Conservation (phyloP, 208 protist species). For the Leishmania arabica region DNA sequence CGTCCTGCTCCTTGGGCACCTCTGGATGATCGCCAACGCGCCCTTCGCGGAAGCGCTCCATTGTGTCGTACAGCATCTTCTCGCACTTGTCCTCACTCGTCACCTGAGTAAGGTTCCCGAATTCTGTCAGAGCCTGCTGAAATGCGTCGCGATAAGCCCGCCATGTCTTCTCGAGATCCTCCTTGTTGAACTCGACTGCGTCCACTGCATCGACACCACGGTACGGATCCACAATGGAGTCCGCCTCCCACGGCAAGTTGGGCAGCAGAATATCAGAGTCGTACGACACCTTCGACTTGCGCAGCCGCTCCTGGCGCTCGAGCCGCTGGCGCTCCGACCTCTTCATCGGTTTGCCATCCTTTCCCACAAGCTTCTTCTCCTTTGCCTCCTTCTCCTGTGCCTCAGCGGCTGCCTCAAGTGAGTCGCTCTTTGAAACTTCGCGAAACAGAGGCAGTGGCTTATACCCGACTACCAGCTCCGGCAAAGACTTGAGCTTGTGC, state of each 20-base stretch:
- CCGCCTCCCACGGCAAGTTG: constrained; percentile 85
- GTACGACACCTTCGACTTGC: constrained; percentile 76
- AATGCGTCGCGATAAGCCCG: constrained; percentile 74
- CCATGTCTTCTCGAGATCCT: constrained; percentile 81
- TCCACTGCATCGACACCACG: constrained; percentile 66
- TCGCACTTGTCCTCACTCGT: constrained; percentile 81
- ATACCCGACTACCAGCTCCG: constrained; percentile 82
- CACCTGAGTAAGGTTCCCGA: constrained; percentile 82
- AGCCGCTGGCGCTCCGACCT: constrained; percentile 74
- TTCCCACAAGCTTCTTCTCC: constrained; percentile 15
- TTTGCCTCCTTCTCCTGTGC: constrained; percentile 17
- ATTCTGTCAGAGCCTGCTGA: constrained; percentile 83
- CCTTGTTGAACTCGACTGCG: constrained; percentile 78
- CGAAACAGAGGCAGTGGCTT: constrained; percentile 84
- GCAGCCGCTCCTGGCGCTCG: constrained; percentile 76
- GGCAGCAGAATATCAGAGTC: constrained; percentile 84
- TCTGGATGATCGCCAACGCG: constrained; percentile 79
- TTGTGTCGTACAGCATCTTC: constrained; percentile 80
- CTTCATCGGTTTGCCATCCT: constrained; percentile 49
- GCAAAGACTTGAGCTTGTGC: constrained; percentile 70
- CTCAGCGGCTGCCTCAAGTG: constrained; percentile 28
- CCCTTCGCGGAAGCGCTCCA: constrained; percentile 74
- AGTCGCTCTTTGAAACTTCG: constrained; percentile 56
- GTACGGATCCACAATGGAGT: constrained; percentile 86
- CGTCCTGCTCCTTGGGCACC: constrained; percentile 71